phyloP scores from a whole-genome alignment of 768 basidiomycete genomes.

The Mycena leptocephala region DNA sequence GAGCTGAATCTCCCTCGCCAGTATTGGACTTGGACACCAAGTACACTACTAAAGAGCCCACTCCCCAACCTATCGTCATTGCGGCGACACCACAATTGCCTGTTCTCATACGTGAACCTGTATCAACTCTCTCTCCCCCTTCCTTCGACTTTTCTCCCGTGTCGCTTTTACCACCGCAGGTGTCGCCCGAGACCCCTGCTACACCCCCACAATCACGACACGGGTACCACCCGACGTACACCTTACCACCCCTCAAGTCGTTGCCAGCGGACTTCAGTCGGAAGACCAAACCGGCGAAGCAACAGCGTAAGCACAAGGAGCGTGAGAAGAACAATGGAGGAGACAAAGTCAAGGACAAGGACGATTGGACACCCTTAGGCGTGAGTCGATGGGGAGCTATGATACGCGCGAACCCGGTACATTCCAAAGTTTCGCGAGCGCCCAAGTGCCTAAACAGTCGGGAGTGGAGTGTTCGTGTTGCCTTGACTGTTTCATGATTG shows the following conservation, averaged over 20 bases:
- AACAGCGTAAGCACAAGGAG: constrained; percentile 66
- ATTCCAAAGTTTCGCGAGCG: constrained; percentile 78
- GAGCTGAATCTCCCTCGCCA: background rate
- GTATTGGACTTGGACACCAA: background rate
- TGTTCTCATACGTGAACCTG: constrained; percentile 51
- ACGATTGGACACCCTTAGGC: constrained; percentile 77
- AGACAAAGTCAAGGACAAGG: constrained; percentile 57
- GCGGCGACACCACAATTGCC: constrained; percentile 31
- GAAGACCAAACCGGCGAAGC: constrained; percentile 63
- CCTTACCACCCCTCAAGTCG: constrained; percentile 64
- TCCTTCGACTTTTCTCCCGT: constrained; percentile 43
- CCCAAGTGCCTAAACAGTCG: constrained; percentile 85
- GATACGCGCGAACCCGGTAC: constrained; percentile 84
- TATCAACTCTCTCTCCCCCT: constrained; percentile 38
- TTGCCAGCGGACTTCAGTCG: constrained; percentile 68
- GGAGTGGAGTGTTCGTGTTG: constrained; percentile 85
- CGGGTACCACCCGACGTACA: constrained; percentile 59
- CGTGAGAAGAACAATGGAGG: constrained; percentile 60
- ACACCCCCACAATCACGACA: constrained; percentile 42
- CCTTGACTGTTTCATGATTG: background rate
- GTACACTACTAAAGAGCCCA: constrained; percentile 21
- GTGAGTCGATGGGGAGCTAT: constrained; percentile 81
- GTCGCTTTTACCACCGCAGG: constrained; percentile 33
- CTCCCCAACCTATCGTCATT: constrained; percentile 32
- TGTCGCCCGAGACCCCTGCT: constrained; percentile 25